Conservation (phyloP, 495 filamentous ascomycete genomes). For the Cairneyella variabilis region DNA sequence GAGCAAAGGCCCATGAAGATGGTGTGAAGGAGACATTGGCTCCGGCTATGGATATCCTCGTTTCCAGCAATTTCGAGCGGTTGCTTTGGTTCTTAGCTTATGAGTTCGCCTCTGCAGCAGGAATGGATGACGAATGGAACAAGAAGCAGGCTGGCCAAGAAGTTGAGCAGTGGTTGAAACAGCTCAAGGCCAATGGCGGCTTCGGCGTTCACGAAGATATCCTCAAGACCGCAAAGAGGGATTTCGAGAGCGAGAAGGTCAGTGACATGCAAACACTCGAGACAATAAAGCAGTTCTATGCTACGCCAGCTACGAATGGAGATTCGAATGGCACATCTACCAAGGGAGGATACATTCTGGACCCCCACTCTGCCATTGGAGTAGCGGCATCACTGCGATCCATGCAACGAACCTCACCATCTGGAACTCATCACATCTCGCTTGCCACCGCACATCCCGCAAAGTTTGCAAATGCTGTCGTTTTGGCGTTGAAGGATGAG, state of each 20-base stretch:
- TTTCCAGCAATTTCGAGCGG: slow-evolving; percentile 93
- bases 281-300: slow-evolving; percentile 67
- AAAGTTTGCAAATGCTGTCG: slow-evolving; percentile 81
- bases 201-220: slow-evolving; percentile 71
- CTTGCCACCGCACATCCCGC: slow-evolving; percentile 92
- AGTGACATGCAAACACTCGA: slow-evolving; percentile 71
- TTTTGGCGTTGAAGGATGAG: slow-evolving; percentile 64
- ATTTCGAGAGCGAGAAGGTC: slow-evolving; percentile 82
- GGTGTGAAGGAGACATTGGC: slow-evolving; percentile 82
- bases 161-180: slow-evolving; percentile 65
- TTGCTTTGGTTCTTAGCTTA: slow-evolving; percentile 90
- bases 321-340: slow-evolving; percentile 9
- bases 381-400: slow-evolving; percentile 67
- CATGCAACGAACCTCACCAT: slow-evolving; percentile 39
- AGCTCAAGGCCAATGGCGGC: slow-evolving; percentile 74
- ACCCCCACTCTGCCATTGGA: slow-evolving; percentile 89
- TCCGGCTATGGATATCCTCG: slow-evolving; percentile 96
- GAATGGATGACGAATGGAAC: slow-evolving; percentile 55
- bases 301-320: slow-evolving; percentile 23
- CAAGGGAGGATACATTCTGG: slow-evolving; percentile 70
- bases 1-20: slow-evolving; percentile 59
- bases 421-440: slow-evolving; percentile 61
- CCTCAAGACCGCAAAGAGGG: slow-evolving; percentile 55
- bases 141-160: slow-evolving; percentile 59
- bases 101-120: slow-evolving; percentile 47